Evolutionary conservation across 306 rosid species (phyloP).

Genomic region (Rosa multiflora): DNA sequence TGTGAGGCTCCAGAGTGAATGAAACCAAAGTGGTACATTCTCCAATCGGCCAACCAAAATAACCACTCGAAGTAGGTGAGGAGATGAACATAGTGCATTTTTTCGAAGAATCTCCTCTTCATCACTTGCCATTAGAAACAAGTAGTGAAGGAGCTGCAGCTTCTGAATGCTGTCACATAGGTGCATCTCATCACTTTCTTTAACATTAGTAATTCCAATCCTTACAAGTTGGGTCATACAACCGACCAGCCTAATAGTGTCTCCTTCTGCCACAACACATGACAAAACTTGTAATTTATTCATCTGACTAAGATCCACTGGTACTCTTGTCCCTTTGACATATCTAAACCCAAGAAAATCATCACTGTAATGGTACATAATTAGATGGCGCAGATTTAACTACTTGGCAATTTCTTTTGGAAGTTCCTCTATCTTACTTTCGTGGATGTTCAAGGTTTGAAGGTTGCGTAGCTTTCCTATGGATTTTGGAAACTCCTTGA

Average conservation of each 20-base stretch:
- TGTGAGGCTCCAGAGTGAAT: neutral
- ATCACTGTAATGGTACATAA: neutral
- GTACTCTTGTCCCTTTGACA: neutral
- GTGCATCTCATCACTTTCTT: neutral
- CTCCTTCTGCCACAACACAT: neutral
- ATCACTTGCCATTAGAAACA: neutral
- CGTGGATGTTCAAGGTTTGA: neutral
- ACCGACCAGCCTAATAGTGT: neutral
- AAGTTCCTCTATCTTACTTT: neutral
- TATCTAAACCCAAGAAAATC: neutral
- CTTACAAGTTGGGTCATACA: neutral
- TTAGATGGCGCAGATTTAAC: neutral
- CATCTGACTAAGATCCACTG: neutral
- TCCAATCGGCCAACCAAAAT: neutral
- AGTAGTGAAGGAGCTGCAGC: neutral
- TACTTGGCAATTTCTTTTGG: neutral
- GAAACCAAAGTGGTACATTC: neutral
- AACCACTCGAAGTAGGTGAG: conserved; percentile 1
- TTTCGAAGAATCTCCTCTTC: neutral
- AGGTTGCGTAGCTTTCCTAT: neutral
- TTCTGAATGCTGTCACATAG: neutral
- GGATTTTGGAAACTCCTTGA: neutral
- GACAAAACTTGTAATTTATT: neutral
- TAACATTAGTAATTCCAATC: neutral
- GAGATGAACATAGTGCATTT: conserved; percentile 8